Conservation (phyloP, 176 grass and related monocot genomes). For the Themeda triandra region DNA sequence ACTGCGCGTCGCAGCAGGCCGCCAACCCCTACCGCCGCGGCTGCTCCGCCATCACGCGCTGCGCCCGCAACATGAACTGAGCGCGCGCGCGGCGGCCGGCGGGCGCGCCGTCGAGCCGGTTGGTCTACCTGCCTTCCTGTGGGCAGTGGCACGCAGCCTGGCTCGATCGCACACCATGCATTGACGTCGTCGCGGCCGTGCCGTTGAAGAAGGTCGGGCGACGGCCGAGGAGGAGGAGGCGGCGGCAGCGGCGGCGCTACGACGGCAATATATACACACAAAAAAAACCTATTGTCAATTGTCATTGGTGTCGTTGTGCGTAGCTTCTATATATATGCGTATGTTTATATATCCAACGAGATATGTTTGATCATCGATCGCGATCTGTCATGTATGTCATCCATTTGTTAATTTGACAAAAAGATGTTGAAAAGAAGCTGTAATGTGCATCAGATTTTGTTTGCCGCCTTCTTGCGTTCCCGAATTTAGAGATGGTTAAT, state of each 20-base stretch:
- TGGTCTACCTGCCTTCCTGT: too few relatives aligned
- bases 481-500: not conserved
- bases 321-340: not conserved
- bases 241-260: too few relatives aligned
- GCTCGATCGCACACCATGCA: not conserved
- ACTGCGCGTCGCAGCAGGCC: slow-evolving; percentile 29
- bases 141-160: too few relatives aligned
- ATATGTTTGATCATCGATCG: not conserved
- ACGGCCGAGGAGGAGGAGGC: not conserved
- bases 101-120: not conserved
- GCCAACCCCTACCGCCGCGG: slow-evolving; percentile 77
- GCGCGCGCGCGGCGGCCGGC: too few relatives aligned
- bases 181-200: not conserved
- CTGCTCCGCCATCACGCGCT: slow-evolving; percentile 74
- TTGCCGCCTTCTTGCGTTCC: not conserved
- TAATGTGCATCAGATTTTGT: not conserved
- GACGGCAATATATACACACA: not conserved
- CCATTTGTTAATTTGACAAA: not conserved
- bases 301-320: not conserved
- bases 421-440: not conserved
- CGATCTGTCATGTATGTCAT: not conserved
- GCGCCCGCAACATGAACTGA: slow-evolving; percentile 38
- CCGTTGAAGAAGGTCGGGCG: not conserved
- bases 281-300: not conserved
- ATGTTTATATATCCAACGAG: not conserved